Evolutionary conservation across 2,329 filamentous ascomycete species (phyloP), one percentile per base, ranked within the genome.

Genomic region (Fusarium buxicola): DNA sequence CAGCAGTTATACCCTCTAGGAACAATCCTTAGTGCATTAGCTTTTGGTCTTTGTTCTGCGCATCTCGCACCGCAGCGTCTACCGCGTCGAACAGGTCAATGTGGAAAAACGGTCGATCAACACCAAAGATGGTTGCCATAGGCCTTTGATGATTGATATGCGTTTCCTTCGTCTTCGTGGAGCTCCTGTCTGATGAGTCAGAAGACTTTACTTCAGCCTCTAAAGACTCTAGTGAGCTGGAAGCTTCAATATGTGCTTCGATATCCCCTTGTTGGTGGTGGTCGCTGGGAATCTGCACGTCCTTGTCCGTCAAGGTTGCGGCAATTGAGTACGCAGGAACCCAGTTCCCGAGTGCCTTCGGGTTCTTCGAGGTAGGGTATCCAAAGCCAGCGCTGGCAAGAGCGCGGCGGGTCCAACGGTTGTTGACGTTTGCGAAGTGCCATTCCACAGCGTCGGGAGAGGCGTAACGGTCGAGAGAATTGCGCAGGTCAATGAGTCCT

Each of bases 331-430:
- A 77, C 11, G 75, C 69, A 1, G 73, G 72, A 2, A 63, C 69
- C 75, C 75, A 78, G n/a, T 67, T 66, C 3, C 59, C 60, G 2
- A 76, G 43, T 2, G 69, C 64, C 3, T 68, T 63, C 2, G 61
- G 55, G n/a, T 74, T 73, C 15, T 71, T 60, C 9, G 69, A 58
- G 0, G 69, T 71, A 1, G 74, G 80, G 51, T 76, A 81, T 0
- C 86, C 86, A 56, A 88, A 88, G 1, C 86, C 86, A 1, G 82
- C 83, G 0, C 78, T 78, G 1, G 83, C 80, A 0, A 88, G 79
- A 1, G 85, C 84, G 4, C 84, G 81, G 25, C 84, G 80, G 7
- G 84, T 81, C 86, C 85, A 88, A 8, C 81, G 80, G 67, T 85
- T 86, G 55, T 76, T 76, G 8, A 87, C 75, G 35, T 80, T 78